A percentile compares a stretch with the other conserved stretches of the same genome.
Conservation (phyloP, 2,329 filamentous ascomycete genomes). For the Lecanicillium sp. region DNA sequence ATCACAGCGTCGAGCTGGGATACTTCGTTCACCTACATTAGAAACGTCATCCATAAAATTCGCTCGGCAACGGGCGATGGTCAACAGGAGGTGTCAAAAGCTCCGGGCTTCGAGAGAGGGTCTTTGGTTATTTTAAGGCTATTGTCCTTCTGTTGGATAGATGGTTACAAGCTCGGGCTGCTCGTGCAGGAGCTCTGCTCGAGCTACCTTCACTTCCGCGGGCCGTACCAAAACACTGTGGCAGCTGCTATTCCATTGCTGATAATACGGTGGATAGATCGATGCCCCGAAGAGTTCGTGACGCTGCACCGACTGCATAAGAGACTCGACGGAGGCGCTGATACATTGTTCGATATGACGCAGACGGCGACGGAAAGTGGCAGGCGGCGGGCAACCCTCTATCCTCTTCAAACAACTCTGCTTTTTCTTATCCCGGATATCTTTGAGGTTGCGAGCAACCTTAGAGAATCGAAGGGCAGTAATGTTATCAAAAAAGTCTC, state of each 20-base stretch:
- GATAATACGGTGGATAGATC: slow-evolving; percentile 58
- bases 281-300: slow-evolving; percentile 56
- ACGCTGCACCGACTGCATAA: slow-evolving; percentile 51
- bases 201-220: slow-evolving; percentile 58
- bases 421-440: slow-evolving; percentile 59
- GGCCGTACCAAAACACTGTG: slow-evolving; percentile 54
- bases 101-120: slow-evolving; percentile 36
- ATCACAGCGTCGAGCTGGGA: slow-evolving; percentile 57
- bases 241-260: slow-evolving; percentile 54
- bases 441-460: slow-evolving; percentile 60
- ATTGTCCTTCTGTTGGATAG: slow-evolving; percentile 56
- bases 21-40: slow-evolving; percentile 50
- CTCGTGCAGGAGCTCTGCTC: slow-evolving; percentile 59
- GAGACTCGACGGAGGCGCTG: slow-evolving; percentile 55
- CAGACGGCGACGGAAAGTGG: slow-evolving; percentile 51
- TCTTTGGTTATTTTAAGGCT: slow-evolving; percentile 49
- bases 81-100: slow-evolving; percentile 24
- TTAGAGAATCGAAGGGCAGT: slow-evolving; percentile 54
- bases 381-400: slow-evolving; percentile 46
- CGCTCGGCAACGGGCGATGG: slow-evolving; percentile 34
- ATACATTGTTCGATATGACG: slow-evolving; percentile 63
- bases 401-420: slow-evolving; percentile 54
- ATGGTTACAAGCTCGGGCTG: slow-evolving; percentile 50
- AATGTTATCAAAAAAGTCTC: slow-evolving; percentile 58
- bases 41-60: slow-evolving; percentile 41